Conservation (phyloP, 2,329 filamentous ascomycete genomes). For the Penicillium vulpinum region DNA sequence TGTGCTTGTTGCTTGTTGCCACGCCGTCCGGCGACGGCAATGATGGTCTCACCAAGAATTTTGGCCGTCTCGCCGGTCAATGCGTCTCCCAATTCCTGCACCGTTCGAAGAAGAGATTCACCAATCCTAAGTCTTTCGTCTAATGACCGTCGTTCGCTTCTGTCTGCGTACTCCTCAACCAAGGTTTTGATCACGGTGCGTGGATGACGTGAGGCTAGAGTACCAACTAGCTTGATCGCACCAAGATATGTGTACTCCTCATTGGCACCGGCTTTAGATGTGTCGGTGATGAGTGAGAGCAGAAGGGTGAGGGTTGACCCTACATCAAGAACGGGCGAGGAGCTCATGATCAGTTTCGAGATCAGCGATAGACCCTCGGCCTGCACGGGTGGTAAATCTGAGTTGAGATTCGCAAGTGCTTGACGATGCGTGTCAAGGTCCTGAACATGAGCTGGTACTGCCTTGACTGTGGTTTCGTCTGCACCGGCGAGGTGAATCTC, state of each 20-base stretch:
- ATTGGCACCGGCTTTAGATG: constrained; percentile 31
- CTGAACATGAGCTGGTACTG: constrained; percentile 27
- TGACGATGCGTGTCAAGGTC: constrained; percentile 45
- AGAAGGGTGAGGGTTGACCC: constrained; percentile 44
- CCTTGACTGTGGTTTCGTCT: constrained; percentile 22
- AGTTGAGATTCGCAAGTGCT: constrained; percentile 43
- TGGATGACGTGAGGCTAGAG: constrained; percentile 43
- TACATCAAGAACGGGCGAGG: constrained; percentile 46
- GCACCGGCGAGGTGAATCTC: constrained; percentile 41
- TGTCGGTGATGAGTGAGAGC: constrained; percentile 40
- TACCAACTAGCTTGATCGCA: constrained; percentile 44
- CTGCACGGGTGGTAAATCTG: constrained; percentile 44
- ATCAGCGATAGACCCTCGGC: constrained; percentile 46
- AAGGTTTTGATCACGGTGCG: constrained; percentile 44
- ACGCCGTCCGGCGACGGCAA: constrained; percentile 43
- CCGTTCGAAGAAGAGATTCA: constrained; percentile 43
- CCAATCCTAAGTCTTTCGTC: constrained; percentile 46
- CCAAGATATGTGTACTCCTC: constrained; percentile 49
- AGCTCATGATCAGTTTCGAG: constrained; percentile 40
- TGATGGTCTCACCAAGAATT: constrained; percentile 41
- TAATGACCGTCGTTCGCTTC: constrained; percentile 36
- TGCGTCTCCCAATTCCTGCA: constrained; percentile 42
- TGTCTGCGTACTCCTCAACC: constrained; percentile 43
- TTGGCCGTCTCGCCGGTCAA: constrained; percentile 40
- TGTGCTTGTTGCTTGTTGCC: constrained; percentile 40